Evolutionary conservation across 148 eudicot genomes (phyloP), one percentile per base, ranked within the genome.

Genomic region (Fallopia convolvulus): DNA sequence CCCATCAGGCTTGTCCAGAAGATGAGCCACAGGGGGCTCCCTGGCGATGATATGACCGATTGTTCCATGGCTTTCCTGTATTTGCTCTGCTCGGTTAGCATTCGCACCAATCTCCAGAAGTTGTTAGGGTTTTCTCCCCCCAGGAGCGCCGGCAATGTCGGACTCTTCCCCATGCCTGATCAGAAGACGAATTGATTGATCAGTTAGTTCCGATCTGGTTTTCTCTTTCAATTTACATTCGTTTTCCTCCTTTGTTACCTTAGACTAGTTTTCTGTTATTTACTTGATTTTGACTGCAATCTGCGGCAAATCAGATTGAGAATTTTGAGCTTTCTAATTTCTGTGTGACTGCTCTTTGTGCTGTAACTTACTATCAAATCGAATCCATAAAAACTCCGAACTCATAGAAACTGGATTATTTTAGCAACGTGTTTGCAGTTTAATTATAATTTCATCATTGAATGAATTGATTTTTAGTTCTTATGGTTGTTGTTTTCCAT

Each of bases 61-160:
- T 96, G 98, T 77, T 93, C 99, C 0, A 96, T 96, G 99, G 99
- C 98, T 41, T 96, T 96, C 85, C n/a, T 96, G 76, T 93, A 96
- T 26, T 80, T 96, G 75, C 72, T 96, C 77, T 96, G 99, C 72
- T 93, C 98, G 68, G 86, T 96, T 56, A 93, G 99, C 80, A 93
- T 96, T 42, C 82, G 99, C 39, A 93, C 99, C 8, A 96, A 96
- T 84, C 82, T 96, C 84, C 99, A 96, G 92, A 96, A 93, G 88
- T 86, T 96, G 50, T 81, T 96, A 2, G 99, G 98, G 82, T 96
- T 96, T 65, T 82, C 99, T 15, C 99, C 99, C 0, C 99, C 99
- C 9, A 86, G 99, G 63, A 96, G 99, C 17, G 89, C 99, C 55
- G 89, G 86, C 8, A 81, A 77, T 2, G 90, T 79, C 15, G 92